These are phyloP conservation scores for Penicillium simplicissimum DNA, from an alignment of 495 filamentous ascomycete genomes.

Conservation along the genomic window DNA sequence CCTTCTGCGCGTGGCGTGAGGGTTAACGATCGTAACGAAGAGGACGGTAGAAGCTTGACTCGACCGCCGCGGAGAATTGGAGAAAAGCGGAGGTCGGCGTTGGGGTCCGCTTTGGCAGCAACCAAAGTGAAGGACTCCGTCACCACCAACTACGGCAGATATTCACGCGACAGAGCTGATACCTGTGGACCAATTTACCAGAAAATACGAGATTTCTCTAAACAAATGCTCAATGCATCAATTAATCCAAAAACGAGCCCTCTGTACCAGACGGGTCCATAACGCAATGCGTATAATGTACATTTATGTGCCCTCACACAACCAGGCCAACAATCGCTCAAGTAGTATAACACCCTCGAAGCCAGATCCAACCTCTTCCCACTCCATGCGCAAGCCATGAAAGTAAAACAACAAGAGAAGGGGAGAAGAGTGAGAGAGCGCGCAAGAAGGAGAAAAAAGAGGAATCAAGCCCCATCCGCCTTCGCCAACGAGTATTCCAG, in stretches of 20 bases:
- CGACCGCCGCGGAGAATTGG: slow-evolving; percentile 3
- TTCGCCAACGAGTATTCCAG: slow-evolving; percentile 12
- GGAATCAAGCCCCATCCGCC: slow-evolving; percentile 24
- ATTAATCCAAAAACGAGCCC: slow-evolving; percentile 33
- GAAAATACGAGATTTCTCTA: not conserved
- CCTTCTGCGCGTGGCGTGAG: not conserved
- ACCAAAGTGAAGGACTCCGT: not conserved
- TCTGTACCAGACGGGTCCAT: slow-evolving; percentile 38
- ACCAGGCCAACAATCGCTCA: slow-evolving; percentile 31
- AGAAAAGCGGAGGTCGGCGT: slow-evolving; percentile 15
- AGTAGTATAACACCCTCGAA: slow-evolving; percentile 26
- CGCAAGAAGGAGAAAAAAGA: slow-evolving; percentile 11
- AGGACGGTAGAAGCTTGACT: slow-evolving; percentile 12
- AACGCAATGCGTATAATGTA: slow-evolving; percentile 49
- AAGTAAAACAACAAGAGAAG: slow-evolving; percentile 21
- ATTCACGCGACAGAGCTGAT: not conserved
- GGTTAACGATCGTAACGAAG: slow-evolving; percentile 4
- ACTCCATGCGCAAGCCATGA: slow-evolving; percentile 11
- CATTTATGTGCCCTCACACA: slow-evolving; percentile 43
- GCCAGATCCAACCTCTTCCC: not conserved
- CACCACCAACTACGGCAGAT: not conserved
- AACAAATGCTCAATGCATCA: slow-evolving; percentile 33
- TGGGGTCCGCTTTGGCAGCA: slow-evolving; percentile 9
- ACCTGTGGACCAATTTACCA: not conserved
- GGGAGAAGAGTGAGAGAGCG: slow-evolving; percentile 24